Conservation (phyloP, 139 green algal species). For the Marvania coccoides region DNA sequence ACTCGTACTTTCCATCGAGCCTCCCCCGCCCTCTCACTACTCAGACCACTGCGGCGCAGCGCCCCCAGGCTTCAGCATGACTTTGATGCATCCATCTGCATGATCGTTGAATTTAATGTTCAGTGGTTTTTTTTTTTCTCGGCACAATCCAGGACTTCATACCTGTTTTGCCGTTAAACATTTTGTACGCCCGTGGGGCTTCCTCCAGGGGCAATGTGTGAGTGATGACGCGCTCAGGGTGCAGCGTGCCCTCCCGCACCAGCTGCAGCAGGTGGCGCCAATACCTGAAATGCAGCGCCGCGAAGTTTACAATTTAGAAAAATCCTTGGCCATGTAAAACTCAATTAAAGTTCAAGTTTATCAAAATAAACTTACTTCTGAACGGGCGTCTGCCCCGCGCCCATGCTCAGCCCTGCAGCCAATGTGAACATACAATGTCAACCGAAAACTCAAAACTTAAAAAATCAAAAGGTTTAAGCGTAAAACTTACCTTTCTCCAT, state of each 20-base stretch:
- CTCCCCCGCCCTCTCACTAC: too few relatives aligned
- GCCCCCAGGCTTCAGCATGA: slow-evolving; percentile 33
- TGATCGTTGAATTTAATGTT: too few relatives aligned
- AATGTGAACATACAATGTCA: not conserved
- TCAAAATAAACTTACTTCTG: slow-evolving; percentile 12
- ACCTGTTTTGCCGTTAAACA: slow-evolving; percentile 65
- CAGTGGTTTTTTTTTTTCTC: too few relatives aligned
- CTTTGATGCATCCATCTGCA: slow-evolving; percentile 48
- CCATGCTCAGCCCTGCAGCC: slow-evolving; percentile 3
- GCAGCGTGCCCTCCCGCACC: slow-evolving; percentile 25
- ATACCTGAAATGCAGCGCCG: too few relatives aligned
- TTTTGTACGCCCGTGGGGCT: slow-evolving; percentile 46
- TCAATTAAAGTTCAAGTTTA: too few relatives aligned
- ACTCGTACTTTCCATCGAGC: too few relatives aligned
- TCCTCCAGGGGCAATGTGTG: slow-evolving; percentile 57
- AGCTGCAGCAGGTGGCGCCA: slow-evolving; percentile 48
- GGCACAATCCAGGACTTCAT: not conserved
- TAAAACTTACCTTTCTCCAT: slow-evolving; percentile 71
- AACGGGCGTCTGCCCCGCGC: slow-evolving; percentile 23
- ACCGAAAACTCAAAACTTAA: not conserved
- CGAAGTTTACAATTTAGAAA: slow-evolving; percentile 12
- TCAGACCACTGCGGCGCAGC: too few relatives aligned
- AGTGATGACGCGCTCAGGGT: slow-evolving; percentile 60
- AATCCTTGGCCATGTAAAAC: not conserved
- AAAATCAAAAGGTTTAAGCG: not conserved